Conservation (phyloP, 306 rosid genomes). For the Oxytropis ochrocephala region DNA sequence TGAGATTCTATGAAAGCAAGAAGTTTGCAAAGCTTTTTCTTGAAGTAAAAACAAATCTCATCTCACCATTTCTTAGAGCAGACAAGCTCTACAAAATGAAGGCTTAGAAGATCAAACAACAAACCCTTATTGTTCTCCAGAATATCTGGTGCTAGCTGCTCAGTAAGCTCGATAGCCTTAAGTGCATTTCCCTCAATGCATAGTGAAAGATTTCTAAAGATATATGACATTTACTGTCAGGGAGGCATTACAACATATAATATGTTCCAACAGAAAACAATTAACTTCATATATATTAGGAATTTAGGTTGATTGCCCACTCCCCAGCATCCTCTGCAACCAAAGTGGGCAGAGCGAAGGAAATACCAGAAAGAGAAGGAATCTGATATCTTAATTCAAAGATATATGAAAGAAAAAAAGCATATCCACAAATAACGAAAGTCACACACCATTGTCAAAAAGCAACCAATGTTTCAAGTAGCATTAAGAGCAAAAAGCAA, state of each 20-base stretch:
- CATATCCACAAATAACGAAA: background rate
- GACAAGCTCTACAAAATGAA: slow-evolving; percentile 87
- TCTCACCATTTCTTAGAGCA: slow-evolving; percentile 77
- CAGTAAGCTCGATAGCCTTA: slow-evolving; percentile 77
- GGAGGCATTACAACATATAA: background rate
- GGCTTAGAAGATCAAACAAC: slow-evolving; percentile 85
- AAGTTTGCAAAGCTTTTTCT: slow-evolving; percentile 1
- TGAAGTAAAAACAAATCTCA: background rate
- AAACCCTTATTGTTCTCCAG: slow-evolving; percentile 68
- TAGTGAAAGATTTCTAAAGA: slow-evolving; percentile 56
- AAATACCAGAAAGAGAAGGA: background rate
- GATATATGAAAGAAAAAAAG: background rate
- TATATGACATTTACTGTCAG: slow-evolving; percentile 12
- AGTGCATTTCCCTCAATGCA: slow-evolving; percentile 67
- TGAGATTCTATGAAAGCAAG: slow-evolving; percentile 16
- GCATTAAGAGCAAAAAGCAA: background rate
- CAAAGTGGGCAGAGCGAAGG: background rate
- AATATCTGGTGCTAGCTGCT: slow-evolving; percentile 56
- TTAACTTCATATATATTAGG: background rate
- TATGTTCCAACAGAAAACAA: background rate
- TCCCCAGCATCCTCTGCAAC: background rate
- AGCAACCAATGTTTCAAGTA: background rate
- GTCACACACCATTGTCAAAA: background rate
- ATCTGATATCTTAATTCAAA: background rate
- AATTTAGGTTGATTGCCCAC: background rate